These are phyloP conservation scores for Fusarium solani-melongenae DNA, from an alignment of 2,329 filamentous ascomycete genomes.

Conservation along the genomic window DNA sequence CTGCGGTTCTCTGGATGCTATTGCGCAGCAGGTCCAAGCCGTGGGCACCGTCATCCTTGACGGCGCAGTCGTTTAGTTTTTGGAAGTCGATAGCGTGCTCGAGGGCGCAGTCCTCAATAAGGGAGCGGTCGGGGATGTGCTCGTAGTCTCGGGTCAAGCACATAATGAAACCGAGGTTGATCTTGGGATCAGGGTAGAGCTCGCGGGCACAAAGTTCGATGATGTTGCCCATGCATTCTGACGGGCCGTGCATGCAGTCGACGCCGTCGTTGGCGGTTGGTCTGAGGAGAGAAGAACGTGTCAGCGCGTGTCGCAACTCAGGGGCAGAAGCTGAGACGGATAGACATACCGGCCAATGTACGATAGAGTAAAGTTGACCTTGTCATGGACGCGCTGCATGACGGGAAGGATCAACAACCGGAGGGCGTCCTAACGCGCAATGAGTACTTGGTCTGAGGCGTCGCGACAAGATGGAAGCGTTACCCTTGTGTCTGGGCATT, in stretches of 20 bases:
- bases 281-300: constrained; percentile 49
- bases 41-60: constrained; percentile 77
- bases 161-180: constrained; percentile 91
- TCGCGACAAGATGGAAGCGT: constrained; percentile 17
- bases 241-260: constrained; percentile 87
- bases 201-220: constrained; percentile 90
- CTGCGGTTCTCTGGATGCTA: constrained; percentile 72
- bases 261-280: constrained; percentile 84
- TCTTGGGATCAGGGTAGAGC: constrained; percentile 86
- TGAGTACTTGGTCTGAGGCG: constrained; percentile 13
- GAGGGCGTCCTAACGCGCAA: constrained; percentile 73
- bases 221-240: constrained; percentile 93
- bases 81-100: constrained; percentile 91
- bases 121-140: constrained; percentile 79
- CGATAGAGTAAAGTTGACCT: constrained; percentile 90
- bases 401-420: constrained; percentile 82
- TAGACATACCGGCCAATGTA: constrained; percentile 81
- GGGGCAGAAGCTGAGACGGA: background rate
- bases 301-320: background rate
- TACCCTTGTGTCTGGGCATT: constrained; percentile 89
- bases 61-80: constrained; percentile 83
- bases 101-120: constrained; percentile 88
- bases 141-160: constrained; percentile 83
- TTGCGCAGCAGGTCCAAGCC: constrained; percentile 74
- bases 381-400: constrained; percentile 84